Percentiles rank a stretch among this genome's conserved stretches.
Evolutionary conservation across 345 rosid genomes (phyloP).

Genomic region (Leavenworthia alabamica): DNA sequence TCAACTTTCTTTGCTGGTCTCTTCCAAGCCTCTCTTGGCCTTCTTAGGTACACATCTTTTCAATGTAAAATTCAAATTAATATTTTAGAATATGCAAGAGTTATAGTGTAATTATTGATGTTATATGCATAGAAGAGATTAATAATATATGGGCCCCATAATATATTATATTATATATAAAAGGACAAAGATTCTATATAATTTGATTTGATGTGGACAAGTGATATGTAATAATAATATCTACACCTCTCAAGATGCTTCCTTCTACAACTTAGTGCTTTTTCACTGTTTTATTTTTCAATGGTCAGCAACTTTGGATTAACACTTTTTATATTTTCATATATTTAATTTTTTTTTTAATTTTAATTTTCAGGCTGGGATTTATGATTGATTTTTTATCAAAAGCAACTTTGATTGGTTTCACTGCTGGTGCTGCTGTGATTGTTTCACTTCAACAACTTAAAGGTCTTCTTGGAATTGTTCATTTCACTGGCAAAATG

Average conservation of each 20-base stretch:
- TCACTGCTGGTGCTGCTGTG: slow-evolving; percentile 97
- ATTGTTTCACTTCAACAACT: slow-evolving; percentile 92
- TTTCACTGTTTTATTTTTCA: slow-evolving; percentile 17
- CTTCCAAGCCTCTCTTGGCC: slow-evolving; percentile 85
- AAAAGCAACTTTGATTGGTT: slow-evolving; percentile 88
- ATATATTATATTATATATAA: not conserved
- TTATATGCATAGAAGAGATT: slow-evolving; percentile 9
- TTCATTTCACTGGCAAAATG: slow-evolving; percentile 88
- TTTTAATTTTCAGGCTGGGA: slow-evolving; percentile 59
- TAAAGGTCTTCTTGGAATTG: slow-evolving; percentile 91
- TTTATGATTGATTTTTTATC: slow-evolving; percentile 93
- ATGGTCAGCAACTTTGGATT: slow-evolving; percentile 12
- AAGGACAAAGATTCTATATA: slow-evolving; percentile 27
- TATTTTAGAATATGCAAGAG: too few species aligned
- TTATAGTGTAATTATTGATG: not conserved
- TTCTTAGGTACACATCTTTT: too few species aligned
- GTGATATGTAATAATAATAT: slow-evolving; percentile 47
- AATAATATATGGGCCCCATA: too few species aligned
- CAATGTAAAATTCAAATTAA: too few species aligned
- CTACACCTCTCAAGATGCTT: slow-evolving; percentile 28
- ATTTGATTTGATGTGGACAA: slow-evolving; percentile 37
- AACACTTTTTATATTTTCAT: not conserved
- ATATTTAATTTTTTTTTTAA: not conserved
- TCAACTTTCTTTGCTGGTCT: slow-evolving; percentile 95
- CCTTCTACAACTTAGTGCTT: slow-evolving; percentile 19